Evolutionary conservation across 176 grass and related monocot species (phyloP).

Genomic region (Oryza meyeriana): DNA sequence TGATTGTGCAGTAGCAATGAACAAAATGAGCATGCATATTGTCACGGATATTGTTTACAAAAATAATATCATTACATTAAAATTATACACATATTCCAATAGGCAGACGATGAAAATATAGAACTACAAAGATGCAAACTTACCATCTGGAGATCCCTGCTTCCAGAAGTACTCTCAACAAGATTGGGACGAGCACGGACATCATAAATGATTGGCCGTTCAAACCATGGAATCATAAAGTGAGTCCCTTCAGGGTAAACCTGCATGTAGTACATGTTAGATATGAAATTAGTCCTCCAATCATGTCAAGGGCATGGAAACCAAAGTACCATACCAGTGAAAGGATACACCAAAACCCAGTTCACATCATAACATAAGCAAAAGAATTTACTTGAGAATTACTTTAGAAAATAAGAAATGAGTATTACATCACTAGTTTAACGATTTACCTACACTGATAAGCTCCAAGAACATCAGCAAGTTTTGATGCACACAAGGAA

Average conservation of each 20-base stretch:
- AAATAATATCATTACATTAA: not conserved
- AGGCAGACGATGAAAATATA: not conserved
- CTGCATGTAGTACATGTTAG: conserved; percentile 22
- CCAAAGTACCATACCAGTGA: not conserved
- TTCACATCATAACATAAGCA: not conserved
- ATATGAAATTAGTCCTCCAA: not conserved
- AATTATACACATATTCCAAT: not conserved
- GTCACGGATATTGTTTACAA: not conserved
- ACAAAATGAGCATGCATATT: not conserved
- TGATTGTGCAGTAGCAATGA: not conserved
- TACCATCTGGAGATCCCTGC: conserved; percentile 90
- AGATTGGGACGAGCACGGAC: conserved; percentile 86
- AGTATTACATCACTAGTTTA: not conserved
- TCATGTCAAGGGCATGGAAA: not conserved
- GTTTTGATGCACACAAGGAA: not conserved
- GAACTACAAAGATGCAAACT: not conserved
- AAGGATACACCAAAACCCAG: not conserved
- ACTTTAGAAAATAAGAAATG: not conserved
- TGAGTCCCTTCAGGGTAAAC: conserved; percentile 94
- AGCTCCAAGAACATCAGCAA: not conserved
- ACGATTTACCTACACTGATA: not conserved
- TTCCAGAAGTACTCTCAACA: conserved; percentile 93
- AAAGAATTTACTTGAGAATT: not conserved
- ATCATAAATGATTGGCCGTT: conserved; percentile 92
- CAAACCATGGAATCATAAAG: conserved; percentile 88